phyloP scores from a whole-genome alignment of 2,329 filamentous ascomycete genomes.

The Botryosphaeria dothidea region DNA sequence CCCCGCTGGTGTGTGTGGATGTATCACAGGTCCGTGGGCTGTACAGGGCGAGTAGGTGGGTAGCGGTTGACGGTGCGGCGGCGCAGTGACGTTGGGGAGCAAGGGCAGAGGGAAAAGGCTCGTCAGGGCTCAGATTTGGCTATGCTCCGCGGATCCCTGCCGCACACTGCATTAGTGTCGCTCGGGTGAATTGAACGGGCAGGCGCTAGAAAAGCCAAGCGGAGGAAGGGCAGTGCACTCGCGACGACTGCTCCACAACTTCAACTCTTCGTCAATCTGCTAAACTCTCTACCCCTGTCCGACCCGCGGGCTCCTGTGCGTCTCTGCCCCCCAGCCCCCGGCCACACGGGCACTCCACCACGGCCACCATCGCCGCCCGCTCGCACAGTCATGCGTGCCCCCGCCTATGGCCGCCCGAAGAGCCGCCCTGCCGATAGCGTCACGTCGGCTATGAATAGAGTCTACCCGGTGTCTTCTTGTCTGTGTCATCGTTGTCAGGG shows the following conservation, averaged over 20 bases:
- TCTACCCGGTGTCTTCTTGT: background rate
- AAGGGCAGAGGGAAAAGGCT: background rate
- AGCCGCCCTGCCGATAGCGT: background rate
- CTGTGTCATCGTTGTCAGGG: background rate
- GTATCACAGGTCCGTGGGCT: no score
- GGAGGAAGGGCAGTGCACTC: background rate
- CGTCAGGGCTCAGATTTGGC: background rate
- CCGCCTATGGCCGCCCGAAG: background rate
- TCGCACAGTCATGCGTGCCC: background rate
- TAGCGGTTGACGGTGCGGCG: background rate
- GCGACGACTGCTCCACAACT: background rate
- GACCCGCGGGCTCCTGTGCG: background rate
- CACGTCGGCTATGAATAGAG: constrained; percentile 4
- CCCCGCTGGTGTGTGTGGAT: no score
- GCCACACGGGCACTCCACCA: background rate
- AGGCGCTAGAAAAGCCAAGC: constrained; percentile 5
- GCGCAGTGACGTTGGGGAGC: background rate
- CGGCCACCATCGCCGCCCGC: background rate
- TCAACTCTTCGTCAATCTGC: background rate
- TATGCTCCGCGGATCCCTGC: background rate
- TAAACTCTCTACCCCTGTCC: no score
- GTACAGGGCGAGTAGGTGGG: no score
- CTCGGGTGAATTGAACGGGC: background rate
- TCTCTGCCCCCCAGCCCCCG: background rate
- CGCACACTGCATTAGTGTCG: background rate